Conservation (phyloP, 495 filamentous ascomycete species). For the Chaetomium fimeti region DNA sequence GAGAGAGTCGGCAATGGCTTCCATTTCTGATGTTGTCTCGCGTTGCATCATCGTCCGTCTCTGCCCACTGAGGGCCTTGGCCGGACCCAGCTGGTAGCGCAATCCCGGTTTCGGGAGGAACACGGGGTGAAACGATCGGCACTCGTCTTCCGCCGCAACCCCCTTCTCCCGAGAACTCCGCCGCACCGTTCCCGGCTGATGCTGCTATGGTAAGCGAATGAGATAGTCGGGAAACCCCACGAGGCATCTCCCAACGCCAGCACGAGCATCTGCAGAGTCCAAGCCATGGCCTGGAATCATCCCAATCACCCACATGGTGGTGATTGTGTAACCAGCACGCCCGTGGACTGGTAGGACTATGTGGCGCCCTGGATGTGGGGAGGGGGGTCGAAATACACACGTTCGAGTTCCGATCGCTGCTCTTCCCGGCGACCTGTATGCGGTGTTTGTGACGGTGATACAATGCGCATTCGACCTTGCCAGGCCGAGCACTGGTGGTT, state of each 20-base stretch:
- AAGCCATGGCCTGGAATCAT: background rate
- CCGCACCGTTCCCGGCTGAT: conserved; percentile 11
- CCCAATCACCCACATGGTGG: conserved; percentile 22
- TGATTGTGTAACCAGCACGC: conserved; percentile 4
- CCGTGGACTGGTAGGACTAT: background rate
- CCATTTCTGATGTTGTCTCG: conserved; percentile 6
- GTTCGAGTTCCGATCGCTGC: conserved; percentile 8
- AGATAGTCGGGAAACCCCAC: conserved; percentile 42
- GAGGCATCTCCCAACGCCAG: conserved; percentile 28
- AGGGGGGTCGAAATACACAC: background rate
- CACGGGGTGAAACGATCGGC: conserved; percentile 27
- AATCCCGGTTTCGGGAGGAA: conserved; percentile 25
- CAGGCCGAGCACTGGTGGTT: conserved; percentile 20
- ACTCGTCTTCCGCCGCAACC: conserved; percentile 17
- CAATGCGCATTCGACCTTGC: conserved; percentile 22
- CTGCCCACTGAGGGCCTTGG: conserved; percentile 18
- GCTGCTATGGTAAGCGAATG: conserved; percentile 41
- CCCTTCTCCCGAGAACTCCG: conserved; percentile 16
- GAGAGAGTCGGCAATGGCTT: background rate
- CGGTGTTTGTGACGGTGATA: conserved; percentile 8
- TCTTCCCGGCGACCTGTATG: background rate
- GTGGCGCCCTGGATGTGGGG: conserved; percentile 1
- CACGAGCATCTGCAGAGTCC: conserved; percentile 4
- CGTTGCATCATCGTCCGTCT: conserved; percentile 20
- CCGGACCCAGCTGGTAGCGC: conserved; percentile 17